Evolutionary conservation across 495 filamentous ascomycete species (phyloP), one percentile per base, ranked within the genome.

Genomic region (Tuber microsphaerosporum): DNA sequence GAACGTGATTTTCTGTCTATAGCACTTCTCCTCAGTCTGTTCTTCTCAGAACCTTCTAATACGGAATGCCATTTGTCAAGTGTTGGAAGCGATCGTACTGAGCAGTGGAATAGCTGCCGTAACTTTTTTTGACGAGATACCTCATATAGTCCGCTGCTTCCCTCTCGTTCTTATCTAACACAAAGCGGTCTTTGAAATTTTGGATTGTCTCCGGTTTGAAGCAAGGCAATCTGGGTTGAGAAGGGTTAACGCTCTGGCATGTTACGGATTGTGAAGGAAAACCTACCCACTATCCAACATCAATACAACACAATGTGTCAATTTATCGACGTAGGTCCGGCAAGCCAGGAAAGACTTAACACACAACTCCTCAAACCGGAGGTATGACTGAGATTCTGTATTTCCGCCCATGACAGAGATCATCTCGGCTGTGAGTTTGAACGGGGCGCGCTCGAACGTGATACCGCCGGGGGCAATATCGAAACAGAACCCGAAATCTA

Each of bases 381-480:
- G 90, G 86, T 95, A 99, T 1, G 94, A 85, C 81, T 97, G 96
- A 31, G 94, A 92, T 41, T 89, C 89, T 0, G 90, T 91, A 75
- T 86, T 89, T 61, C 94, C 94, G 41, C 96, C 94, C 94, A 99
- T 99, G 74, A 99, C 96, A 22, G 93, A 91, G 56, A 99, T 88
- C 96, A 99, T 99, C 82, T 99, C 96, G 17, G 89, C 89, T 0
- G 96, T 98, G 71, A 99, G 88, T 84, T 99, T 99, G 89, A 99
- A 99, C 0, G 96, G 96, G 0, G 96, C 96, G 41, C 96, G 91
- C 85, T 99, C 96, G 81, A 99, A 99, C 73, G 92, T 93, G 72
- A 98, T 92, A 34, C 96, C 96, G 61, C 96, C 96, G 0, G 96
- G 96, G 1, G 93, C 96, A 81, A 99, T 97, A 83, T 99, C 96